Percentiles rank a stretch among this genome's conserved stretches.
phyloP scores from a whole-genome alignment of 2,329 filamentous ascomycete genomes.

The Penicillium sclerotiorum region DNA sequence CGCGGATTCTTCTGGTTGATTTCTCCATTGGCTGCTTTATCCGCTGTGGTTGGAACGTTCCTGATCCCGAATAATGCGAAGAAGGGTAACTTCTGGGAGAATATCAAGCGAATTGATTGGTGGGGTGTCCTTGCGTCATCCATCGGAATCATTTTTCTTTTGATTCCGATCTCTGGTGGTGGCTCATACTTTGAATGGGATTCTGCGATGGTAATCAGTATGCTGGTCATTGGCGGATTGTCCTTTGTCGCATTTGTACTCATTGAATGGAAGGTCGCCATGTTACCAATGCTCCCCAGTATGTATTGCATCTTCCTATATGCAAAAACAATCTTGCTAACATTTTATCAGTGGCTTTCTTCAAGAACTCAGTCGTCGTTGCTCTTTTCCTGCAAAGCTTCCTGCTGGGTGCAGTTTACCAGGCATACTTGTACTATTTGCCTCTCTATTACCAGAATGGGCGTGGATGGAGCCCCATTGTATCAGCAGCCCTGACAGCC shows the following conservation, averaged over 20 bases:
- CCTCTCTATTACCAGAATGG: slow-evolving; percentile 66
- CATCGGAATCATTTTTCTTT: slow-evolving; percentile 59
- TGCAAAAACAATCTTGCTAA: slow-evolving; percentile 6
- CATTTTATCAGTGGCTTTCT: slow-evolving; percentile 46
- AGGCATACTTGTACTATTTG: slow-evolving; percentile 62
- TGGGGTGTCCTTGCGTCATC: slow-evolving; percentile 59
- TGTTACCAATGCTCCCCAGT: slow-evolving; percentile 61
- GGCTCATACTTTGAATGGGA: slow-evolving; percentile 60
- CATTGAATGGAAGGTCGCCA: slow-evolving; percentile 58
- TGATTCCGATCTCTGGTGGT: slow-evolving; percentile 66
- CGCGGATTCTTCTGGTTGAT: slow-evolving; percentile 55
- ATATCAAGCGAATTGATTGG: slow-evolving; percentile 61
- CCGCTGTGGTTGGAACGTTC: slow-evolving; percentile 52
- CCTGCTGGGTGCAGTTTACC: slow-evolving; percentile 62
- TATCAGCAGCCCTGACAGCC: slow-evolving; percentile 56
- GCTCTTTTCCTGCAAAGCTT: slow-evolving; percentile 62
- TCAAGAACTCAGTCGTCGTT: slow-evolving; percentile 56
- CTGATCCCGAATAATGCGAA: slow-evolving; percentile 57
- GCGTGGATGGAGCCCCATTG: slow-evolving; percentile 46
- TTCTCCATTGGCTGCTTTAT: slow-evolving; percentile 53
- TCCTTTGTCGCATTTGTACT: slow-evolving; percentile 55
- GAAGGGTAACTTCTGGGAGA: slow-evolving; percentile 51
- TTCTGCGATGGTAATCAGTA: slow-evolving; percentile 61
- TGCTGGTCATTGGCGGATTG: slow-evolving; percentile 56
- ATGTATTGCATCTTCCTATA: slow-evolving; percentile 9